Percentiles rank a stretch among this genome's conserved stretches.
These are phyloP conservation scores for Yarrowia sp. DNA, from an alignment of 805 yeast species.

Conservation along the genomic window DNA sequence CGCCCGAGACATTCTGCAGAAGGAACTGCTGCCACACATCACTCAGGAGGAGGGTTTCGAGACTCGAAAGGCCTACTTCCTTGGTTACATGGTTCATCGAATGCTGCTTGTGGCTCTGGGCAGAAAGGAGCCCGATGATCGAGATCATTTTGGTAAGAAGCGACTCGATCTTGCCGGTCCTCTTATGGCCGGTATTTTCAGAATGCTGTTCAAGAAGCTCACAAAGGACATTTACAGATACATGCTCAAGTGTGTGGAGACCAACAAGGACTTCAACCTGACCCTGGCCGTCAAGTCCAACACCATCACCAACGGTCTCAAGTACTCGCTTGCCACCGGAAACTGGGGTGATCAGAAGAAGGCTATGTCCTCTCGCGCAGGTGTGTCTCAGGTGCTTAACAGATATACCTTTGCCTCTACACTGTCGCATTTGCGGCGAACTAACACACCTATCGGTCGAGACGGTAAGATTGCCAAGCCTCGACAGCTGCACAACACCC, in stretches of 20 bases:
- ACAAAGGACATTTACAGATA: conserved; percentile 96
- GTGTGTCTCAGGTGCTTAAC: conserved; percentile 97
- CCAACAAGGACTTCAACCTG: conserved; percentile 93
- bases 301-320: conserved; percentile 94
- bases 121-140: conserved; percentile 96
- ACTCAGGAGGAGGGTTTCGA: conserved; percentile 97
- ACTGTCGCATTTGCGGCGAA: conserved; percentile 95
- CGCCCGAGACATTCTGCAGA: conserved; percentile 93
- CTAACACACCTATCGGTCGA: conserved; percentile 98
- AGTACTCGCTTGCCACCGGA: conserved; percentile 98
- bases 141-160: conserved; percentile 99
- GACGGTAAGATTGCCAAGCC: conserved; percentile 99
- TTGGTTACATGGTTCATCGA: conserved; percentile 97
- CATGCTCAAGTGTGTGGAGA: conserved; percentile 98
- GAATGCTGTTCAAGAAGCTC: conserved; percentile 87
- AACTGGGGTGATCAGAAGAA: conserved; percentile 99
- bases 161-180: conserved; percentile 99
- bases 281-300: conserved; percentile 95
- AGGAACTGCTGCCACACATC: conserved; percentile 94
- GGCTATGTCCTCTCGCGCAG: conserved; percentile 98
- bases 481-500: conserved; percentile 97
- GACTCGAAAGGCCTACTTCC: conserved; percentile 91
- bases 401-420: conserved; percentile 99
- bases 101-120: conserved; percentile 91
- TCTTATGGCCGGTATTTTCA: conserved; percentile 87